A percentile compares a stretch with the other conserved stretches of the same genome.
These are phyloP conservation scores for Voacanga thouarsii DNA, from an alignment of 257 asterid species.

Conservation along the genomic window DNA sequence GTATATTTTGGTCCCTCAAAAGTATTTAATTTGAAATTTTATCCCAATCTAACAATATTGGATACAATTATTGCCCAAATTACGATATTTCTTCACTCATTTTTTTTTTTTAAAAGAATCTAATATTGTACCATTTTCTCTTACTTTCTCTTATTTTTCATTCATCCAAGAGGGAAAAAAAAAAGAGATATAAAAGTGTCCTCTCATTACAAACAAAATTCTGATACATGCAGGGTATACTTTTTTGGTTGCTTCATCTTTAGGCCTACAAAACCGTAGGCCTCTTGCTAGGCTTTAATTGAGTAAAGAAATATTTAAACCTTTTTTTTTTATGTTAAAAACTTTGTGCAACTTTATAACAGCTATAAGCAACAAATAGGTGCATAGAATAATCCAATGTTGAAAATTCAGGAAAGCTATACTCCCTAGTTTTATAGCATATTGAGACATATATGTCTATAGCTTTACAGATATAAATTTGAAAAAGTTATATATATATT, in stretches of 20 bases:
- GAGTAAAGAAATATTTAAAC: background rate
- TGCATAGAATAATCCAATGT: too few relatives aligned
- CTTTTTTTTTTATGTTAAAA: background rate
- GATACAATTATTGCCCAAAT: background rate
- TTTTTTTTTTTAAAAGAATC: too few relatives aligned
- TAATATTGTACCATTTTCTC: background rate
- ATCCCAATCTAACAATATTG: too few relatives aligned
- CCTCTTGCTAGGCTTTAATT: background rate
- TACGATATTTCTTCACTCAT: background rate
- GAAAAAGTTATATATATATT: too few relatives aligned
- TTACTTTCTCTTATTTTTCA: background rate
- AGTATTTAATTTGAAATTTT: too few relatives aligned
- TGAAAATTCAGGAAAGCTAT: too few relatives aligned
- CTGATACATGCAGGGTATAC: background rate
- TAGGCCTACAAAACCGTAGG: background rate
- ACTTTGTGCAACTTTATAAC: background rate
- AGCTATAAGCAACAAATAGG: too few relatives aligned
- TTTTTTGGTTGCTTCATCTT: background rate
- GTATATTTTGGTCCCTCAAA: too few relatives aligned
- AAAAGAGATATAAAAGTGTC: too few relatives aligned
- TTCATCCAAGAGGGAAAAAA: background rate
- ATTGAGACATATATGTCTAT: too few relatives aligned
- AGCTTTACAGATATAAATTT: too few relatives aligned
- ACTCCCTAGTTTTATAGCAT: too few relatives aligned
- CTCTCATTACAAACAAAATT: background rate